Conservation (phyloP, 106 monocot species). For the Dioscorea dumetorum region DNA sequence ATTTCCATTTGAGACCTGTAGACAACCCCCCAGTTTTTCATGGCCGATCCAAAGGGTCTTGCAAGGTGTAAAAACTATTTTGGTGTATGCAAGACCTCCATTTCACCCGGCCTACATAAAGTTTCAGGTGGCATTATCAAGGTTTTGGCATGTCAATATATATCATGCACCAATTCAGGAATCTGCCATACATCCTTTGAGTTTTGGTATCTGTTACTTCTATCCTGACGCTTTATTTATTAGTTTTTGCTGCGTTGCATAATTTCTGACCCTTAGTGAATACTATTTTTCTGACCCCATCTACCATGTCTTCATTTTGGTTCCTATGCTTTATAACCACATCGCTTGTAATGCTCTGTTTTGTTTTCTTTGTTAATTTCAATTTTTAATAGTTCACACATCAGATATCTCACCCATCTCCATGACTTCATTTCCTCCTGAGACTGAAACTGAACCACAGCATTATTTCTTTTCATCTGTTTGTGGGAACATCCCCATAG, state of each 20-base stretch:
- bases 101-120: conserved; percentile 17
- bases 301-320: background rate
- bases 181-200: background rate
- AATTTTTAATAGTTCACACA: background rate
- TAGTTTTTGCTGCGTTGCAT: background rate
- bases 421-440: background rate
- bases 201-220: background rate
- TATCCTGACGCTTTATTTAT: background rate
- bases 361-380: background rate
- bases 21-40: background rate
- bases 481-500: background rate
- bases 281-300: background rate
- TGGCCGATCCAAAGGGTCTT: conserved; percentile 13
- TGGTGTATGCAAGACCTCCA: background rate
- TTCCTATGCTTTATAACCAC: no score
- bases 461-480: background rate
- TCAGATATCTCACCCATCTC: background rate
- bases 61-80: background rate
- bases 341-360: no score
- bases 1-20: background rate
- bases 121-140: conserved; percentile 1
- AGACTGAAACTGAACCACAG: background rate
- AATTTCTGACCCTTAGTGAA: background rate
- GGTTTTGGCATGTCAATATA: background rate
- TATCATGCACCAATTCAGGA: background rate